Evolutionary conservation across 441 rosid species (phyloP).

Genomic region (Breynia disticha): DNA sequence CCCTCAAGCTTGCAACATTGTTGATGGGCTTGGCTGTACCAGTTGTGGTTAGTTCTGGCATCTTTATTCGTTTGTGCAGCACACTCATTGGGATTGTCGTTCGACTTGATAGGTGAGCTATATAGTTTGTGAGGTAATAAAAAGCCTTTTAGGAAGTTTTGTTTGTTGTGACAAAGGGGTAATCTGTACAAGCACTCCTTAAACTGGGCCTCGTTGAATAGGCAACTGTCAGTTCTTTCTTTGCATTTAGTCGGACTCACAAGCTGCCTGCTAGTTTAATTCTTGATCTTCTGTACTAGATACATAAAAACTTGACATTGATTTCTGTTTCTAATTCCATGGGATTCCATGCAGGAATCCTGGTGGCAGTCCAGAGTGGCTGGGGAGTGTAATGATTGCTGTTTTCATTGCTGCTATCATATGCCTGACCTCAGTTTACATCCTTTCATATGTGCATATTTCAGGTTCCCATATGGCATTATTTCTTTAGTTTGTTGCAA

Average conservation of each 20-base stretch:
- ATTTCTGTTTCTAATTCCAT: conserved; percentile 13
- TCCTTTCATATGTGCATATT: conserved; percentile 82
- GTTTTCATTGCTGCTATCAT: conserved; percentile 47
- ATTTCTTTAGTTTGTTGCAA: conserved; percentile 15
- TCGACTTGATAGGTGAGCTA: conserved; percentile 70
- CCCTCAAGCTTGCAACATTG: conserved; percentile 89
- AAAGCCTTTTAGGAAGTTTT: background rate
- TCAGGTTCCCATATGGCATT: conserved; percentile 44
- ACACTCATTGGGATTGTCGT: conserved; percentile 52
- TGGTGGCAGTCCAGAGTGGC: conserved; percentile 83
- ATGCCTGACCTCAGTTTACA: conserved; percentile 65
- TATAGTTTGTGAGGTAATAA: background rate
- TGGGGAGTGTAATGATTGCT: conserved; percentile 45
- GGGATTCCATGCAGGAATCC: conserved; percentile 56
- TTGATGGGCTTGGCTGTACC: conserved; percentile 64
- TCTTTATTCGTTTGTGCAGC: conserved; percentile 45
- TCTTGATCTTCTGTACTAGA: background rate
- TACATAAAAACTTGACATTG: conserved; percentile 4
- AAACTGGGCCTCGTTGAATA: no score
- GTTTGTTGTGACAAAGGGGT: background rate
- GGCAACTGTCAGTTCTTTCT: no score
- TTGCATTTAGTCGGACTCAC: no score
- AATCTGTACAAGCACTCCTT: no score
- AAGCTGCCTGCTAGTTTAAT: background rate
- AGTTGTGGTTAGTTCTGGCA: conserved; percentile 62